Evolutionary conservation across 225 moss, liverwort and hornwort species (phyloP).

Genomic region (Anthoceros angustus): DNA sequence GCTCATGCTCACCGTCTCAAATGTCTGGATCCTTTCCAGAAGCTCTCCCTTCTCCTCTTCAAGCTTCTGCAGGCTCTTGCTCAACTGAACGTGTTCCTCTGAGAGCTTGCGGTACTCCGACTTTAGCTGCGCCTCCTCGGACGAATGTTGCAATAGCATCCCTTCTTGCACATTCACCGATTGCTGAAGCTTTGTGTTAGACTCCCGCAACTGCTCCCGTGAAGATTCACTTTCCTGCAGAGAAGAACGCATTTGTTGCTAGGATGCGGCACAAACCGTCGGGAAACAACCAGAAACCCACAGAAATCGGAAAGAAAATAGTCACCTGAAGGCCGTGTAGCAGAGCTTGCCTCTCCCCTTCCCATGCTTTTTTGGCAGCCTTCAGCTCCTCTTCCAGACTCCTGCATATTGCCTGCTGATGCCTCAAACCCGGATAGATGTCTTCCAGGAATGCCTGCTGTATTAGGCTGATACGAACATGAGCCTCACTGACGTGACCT

Average conservation of each 20-base stretch:
- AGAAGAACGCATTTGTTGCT: too few species aligned
- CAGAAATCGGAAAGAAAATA: too few species aligned
- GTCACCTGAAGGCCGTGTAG: background rate
- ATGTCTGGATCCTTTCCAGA: background rate
- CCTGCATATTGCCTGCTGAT: background rate
- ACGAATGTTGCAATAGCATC: background rate
- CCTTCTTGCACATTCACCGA: too few species aligned
- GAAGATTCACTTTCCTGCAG: too few species aligned
- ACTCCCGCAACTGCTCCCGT: too few species aligned
- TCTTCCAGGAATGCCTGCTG: background rate
- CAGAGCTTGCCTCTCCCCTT: background rate
- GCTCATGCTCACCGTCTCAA: background rate
- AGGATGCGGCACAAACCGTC: too few species aligned
- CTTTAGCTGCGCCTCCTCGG: background rate
- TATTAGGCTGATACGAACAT: background rate
- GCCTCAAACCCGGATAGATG: background rate
- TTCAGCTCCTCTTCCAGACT: background rate
- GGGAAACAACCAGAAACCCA: too few species aligned
- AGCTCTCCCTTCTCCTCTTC: background rate
- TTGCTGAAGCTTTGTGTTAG: too few species aligned
- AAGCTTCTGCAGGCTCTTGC: background rate
- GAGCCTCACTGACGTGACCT: background rate
- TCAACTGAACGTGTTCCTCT: background rate
- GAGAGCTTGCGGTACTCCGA: background rate
- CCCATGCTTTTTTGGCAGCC: background rate